Evolutionary conservation across 73 alveolate species (phyloP).

Genomic region (Uronychia binucleata): DNA sequence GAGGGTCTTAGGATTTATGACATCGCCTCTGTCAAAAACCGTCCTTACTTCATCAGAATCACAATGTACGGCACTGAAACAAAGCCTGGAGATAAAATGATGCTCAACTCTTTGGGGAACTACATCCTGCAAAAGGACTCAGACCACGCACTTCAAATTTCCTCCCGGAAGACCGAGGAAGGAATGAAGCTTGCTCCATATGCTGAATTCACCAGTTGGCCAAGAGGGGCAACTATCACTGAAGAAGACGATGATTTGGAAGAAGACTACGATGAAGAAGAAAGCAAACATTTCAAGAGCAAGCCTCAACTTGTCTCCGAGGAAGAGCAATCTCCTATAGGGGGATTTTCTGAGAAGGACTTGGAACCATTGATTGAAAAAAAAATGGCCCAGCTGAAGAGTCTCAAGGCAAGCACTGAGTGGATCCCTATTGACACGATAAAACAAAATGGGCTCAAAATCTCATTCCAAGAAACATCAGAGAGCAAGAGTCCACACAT

Average conservation of each 20-base stretch:
- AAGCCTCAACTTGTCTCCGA: too few species aligned
- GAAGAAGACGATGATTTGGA: slow-evolving; percentile 51
- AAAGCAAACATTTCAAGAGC: too few species aligned
- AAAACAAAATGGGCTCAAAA: too few species aligned
- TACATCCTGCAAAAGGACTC: background rate
- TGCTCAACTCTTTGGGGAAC: background rate
- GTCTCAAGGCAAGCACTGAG: too few species aligned
- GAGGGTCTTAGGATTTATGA: background rate
- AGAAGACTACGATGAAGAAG: too few species aligned
- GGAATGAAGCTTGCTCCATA: background rate
- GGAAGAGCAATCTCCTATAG: too few species aligned
- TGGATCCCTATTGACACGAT: too few species aligned
- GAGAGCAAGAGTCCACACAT: background rate
- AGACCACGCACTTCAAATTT: background rate
- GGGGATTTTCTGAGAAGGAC: too few species aligned
- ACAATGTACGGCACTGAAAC: background rate
- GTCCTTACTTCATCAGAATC: background rate
- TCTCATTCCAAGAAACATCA: background rate
- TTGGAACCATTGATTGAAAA: too few species aligned
- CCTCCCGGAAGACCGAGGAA: background rate
- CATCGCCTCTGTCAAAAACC: background rate
- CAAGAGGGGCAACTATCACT: too few species aligned
- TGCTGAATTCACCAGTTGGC: background rate
- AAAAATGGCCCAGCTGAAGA: too few species aligned
- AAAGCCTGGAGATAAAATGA: background rate